These are phyloP conservation scores for Flaveria linearis DNA, from an alignment of 129 eudicot genomes.

Conservation along the genomic window DNA sequence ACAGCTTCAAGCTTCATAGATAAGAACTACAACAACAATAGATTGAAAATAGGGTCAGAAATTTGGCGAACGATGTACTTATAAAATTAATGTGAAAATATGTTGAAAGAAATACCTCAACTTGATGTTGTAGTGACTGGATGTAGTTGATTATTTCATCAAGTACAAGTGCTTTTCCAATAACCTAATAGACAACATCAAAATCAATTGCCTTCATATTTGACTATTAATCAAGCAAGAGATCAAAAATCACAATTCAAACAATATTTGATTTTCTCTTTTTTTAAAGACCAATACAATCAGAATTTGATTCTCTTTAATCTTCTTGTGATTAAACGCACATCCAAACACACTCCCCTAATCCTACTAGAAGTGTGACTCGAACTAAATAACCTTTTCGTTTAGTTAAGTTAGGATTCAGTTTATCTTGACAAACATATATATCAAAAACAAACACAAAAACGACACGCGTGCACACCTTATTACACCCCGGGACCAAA, in stretches of 20 bases:
- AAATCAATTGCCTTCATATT: constrained; percentile 12
- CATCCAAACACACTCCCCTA: constrained; percentile 2
- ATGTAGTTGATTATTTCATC: constrained; percentile 91
- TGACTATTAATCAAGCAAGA: not conserved
- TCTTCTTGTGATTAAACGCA: not conserved
- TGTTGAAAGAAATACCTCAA: constrained; percentile 60
- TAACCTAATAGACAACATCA: constrained; percentile 49
- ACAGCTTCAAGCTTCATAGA: constrained; percentile 99
- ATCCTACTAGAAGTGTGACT: not conserved
- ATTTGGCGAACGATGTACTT: not conserved
- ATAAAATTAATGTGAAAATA: constrained; percentile 8
- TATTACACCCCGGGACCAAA: constrained; percentile 95
- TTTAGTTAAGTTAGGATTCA: not conserved
- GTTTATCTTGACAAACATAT: not conserved
- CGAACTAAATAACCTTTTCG: not conserved
- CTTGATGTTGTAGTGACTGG: constrained; percentile 91
- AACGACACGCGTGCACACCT: constrained; percentile 45
- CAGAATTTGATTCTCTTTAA: constrained; percentile 4
- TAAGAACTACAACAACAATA: constrained; percentile 58
- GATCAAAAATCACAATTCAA: constrained; percentile 19
- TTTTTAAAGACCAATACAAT: not conserved
- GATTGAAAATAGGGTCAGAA: constrained; percentile 9
- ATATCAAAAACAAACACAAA: constrained; percentile 10
- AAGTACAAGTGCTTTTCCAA: constrained; percentile 93
- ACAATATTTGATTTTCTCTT: not conserved